A percentile compares a stretch with the other conserved stretches of the same genome.
phyloP scores from a whole-genome alignment of 2,329 filamentous ascomycete species.

The Alternaria viburni region DNA sequence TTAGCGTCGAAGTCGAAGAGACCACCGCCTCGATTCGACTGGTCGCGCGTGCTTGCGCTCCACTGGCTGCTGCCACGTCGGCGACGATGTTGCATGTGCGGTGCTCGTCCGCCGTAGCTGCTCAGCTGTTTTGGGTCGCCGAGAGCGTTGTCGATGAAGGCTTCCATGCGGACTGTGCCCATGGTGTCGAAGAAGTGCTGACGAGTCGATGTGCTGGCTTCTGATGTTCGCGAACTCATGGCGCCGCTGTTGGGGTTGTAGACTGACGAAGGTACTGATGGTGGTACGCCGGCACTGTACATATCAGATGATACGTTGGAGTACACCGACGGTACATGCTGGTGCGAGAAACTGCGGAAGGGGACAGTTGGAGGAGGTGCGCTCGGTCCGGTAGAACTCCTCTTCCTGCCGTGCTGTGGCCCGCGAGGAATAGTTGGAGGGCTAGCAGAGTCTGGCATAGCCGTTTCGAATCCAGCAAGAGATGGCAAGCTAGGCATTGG shows the following conservation, averaged over 20 bases:
- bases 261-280: constrained; percentile 47
- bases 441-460: constrained; percentile 68
- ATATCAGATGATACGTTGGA: constrained; percentile 50
- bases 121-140: constrained; percentile 26
- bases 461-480: constrained; percentile 46
- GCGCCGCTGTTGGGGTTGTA: constrained; percentile 48
- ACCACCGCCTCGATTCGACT: constrained; percentile 32
- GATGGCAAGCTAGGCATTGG: constrained; percentile 41
- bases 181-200: constrained; percentile 80
- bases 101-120: constrained; percentile 20
- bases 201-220: constrained; percentile 57
- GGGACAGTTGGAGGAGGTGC: constrained; percentile 69
- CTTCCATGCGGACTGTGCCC: constrained; percentile 94
- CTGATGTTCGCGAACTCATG: constrained; percentile 60
- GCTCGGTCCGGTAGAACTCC: constrained; percentile 85
- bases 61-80: constrained; percentile 46
- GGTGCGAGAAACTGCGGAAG: constrained; percentile 77
- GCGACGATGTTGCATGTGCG: constrained; percentile 33
- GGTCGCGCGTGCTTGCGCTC: constrained; percentile 44
- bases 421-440: constrained; percentile 76
- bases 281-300: constrained; percentile 41
- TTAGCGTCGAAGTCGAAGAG: constrained; percentile 42
- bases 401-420: constrained; percentile 76
- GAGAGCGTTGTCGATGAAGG: constrained; percentile 73
- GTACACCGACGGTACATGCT: constrained; percentile 48